Conservation (phyloP, 257 asterid genomes). For the Solanum acaule region DNA sequence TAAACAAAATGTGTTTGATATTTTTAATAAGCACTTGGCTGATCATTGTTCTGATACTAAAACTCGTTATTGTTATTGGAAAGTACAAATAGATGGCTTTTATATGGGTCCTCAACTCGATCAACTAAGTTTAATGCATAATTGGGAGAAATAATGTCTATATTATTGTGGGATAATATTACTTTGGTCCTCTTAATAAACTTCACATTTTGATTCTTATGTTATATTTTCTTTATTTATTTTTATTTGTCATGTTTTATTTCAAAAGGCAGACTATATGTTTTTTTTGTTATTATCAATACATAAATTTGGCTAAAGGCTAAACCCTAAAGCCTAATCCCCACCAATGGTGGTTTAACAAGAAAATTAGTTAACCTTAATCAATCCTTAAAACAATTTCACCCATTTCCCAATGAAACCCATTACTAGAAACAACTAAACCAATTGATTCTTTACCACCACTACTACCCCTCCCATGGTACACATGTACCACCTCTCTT, state of each 20-base stretch:
- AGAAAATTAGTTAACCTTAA: no score
- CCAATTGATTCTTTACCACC: conserved; percentile 44
- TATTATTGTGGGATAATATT: background rate
- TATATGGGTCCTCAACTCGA: background rate
- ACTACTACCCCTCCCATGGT: conserved; percentile 27
- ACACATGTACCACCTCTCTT: conserved; percentile 88
- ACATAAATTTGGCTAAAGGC: background rate
- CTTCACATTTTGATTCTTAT: background rate
- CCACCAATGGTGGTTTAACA: background rate
- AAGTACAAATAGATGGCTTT: background rate
- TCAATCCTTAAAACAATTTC: conserved; percentile 9
- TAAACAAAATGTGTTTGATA: background rate
- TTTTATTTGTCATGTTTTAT: no score
- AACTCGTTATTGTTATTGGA: background rate
- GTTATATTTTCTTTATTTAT: background rate
- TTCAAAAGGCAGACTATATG: no score
- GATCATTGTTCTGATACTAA: background rate
- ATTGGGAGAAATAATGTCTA: background rate
- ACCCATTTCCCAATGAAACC: conserved; percentile 60
- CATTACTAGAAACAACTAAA: conserved; percentile 22
- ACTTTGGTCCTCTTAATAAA: background rate
- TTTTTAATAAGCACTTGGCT: background rate
- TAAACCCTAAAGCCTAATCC: background rate
- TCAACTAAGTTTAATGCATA: background rate
- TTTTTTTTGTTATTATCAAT: background rate